phyloP scores from a whole-genome alignment of 106 monocot species.

The Dendrobium chrysotoxum region DNA sequence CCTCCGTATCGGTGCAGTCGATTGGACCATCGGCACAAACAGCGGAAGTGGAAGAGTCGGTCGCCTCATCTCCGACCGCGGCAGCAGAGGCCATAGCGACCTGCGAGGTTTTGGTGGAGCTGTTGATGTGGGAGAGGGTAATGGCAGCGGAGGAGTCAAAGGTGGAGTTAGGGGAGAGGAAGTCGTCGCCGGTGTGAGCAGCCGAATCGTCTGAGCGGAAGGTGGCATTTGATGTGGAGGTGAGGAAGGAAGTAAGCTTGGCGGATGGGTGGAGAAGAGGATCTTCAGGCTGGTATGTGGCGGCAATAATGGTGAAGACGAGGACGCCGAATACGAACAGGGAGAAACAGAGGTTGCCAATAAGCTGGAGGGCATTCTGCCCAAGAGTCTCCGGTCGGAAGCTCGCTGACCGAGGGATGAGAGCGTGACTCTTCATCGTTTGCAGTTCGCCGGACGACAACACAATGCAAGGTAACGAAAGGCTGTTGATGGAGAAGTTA shows the following conservation, averaged over 20 bases:
- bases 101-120: background rate
- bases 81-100: too few species aligned
- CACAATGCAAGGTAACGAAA: background rate
- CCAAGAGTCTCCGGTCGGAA: slow-evolving; percentile 52
- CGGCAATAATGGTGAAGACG: slow-evolving; percentile 63
- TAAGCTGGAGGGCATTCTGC: slow-evolving; percentile 33
- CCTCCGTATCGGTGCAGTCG: slow-evolving; percentile 38
- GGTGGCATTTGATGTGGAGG: slow-evolving; percentile 60
- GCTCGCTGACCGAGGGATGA: slow-evolving; percentile 1
- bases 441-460: background rate
- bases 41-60: background rate
- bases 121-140: slow-evolving; percentile 7
- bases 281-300: slow-evolving; percentile 63
- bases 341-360: slow-evolving; percentile 66
- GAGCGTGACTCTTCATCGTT: slow-evolving; percentile 2
- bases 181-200: slow-evolving; percentile 53
- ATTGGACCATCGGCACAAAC: background rate
- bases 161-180: slow-evolving; percentile 19
- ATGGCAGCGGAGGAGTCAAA: background rate
- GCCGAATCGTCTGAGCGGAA: slow-evolving; percentile 42
- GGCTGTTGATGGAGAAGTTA: background rate
- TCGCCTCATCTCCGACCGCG: too few species aligned
- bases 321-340: slow-evolving; percentile 59
- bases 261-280: slow-evolving; percentile 49
- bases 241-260: slow-evolving; percentile 47